Evolutionary conservation across 2,329 filamentous ascomycete genomes (phyloP), one percentile per base, ranked within the genome.

Genomic region (Cytospora piceicola): DNA sequence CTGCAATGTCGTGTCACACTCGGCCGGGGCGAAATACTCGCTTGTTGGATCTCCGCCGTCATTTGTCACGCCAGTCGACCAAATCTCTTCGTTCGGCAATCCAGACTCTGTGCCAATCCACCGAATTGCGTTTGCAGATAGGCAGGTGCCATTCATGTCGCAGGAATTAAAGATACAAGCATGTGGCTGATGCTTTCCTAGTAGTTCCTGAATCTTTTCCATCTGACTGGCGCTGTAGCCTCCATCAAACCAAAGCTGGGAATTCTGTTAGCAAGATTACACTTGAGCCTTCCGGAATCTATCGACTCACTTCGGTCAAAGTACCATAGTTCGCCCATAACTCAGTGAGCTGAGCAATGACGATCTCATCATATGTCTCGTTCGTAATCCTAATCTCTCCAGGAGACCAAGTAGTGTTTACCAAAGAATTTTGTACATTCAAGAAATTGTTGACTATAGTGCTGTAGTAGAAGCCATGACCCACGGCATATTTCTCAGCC

Each of bases 361-460:
- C 72, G 54, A 73, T 68, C 32, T 71, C 66, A 58, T 72, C 67
- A 39, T 73, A 73, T 3, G 69, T 71, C 32, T 70, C 64, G 3
- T 71, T 70, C 15, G 69, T 68, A 46, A 73, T 69, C 36, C 68
- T 54, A 11, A 72, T 69, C 52, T 73, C 71, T 12, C 69, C 69
- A 4, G 55, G 32, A 3, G 70, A 64, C 57, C 67, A 67, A 15
- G 69, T 63, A 6, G 34, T 60, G 36, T 65, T 62, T 34, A 72
- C 71, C 27, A 67, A 39, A 2, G 70, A 69, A 5, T 67, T 49
- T 39, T 73, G 70, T 14, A 73, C 71, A 56, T 73, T 73, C 27
- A 75, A 61, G 29, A 73, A 75, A 55, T 74, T 75, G 53, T 75
- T 74, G 8, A 75, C 73, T 4, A 74, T 71, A 30, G 72, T 70